Evolutionary conservation across 2,329 filamentous ascomycete genomes (phyloP).

Genomic region (Sphaerostilbella broomeana): DNA sequence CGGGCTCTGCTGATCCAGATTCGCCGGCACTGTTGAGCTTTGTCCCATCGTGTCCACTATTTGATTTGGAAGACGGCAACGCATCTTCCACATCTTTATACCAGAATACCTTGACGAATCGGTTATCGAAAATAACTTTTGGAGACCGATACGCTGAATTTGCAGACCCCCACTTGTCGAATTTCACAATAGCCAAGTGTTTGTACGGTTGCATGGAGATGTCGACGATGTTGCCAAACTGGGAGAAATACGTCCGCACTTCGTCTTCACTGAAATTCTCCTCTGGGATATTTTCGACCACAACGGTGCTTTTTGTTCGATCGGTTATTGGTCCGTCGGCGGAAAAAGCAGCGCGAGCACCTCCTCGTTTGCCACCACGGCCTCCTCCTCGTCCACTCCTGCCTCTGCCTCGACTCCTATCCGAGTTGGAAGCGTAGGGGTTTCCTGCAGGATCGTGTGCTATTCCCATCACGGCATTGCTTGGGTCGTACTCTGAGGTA

Average conservation of each 20-base stretch:
- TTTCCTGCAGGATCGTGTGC: conserved; percentile 16
- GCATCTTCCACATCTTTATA: conserved; percentile 47
- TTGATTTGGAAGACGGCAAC: conserved; percentile 21
- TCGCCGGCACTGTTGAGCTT: conserved; percentile 13
- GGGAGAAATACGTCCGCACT: conserved; percentile 61
- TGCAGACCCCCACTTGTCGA: conserved; percentile 57
- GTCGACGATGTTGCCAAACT: conserved; percentile 61
- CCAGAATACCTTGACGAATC: conserved; percentile 83
- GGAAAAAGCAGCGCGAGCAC: conserved; percentile 53
- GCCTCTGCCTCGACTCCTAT: conserved; percentile 30
- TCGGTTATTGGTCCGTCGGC: conserved; percentile 57
- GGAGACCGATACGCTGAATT: conserved; percentile 68
- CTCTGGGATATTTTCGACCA: conserved; percentile 71
- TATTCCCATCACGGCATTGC: conserved; percentile 22
- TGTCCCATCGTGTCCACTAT: conserved; percentile 22
- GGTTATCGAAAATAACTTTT: conserved; percentile 76
- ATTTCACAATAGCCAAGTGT: conserved; percentile 64
- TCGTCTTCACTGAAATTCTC: conserved; percentile 60
- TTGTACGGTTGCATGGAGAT: conserved; percentile 61
- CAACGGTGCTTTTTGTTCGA: conserved; percentile 58
- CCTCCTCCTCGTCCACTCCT: conserved; percentile 30
- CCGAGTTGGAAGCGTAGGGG: conserved; percentile 18
- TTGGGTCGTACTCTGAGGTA: conserved; percentile 30
- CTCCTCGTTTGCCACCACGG: conserved; percentile 25
- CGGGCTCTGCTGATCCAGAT: conserved; percentile 20